Base-by-base conservation (phyloP, 345 rosid species). In the Salix dunnii region DNA sequence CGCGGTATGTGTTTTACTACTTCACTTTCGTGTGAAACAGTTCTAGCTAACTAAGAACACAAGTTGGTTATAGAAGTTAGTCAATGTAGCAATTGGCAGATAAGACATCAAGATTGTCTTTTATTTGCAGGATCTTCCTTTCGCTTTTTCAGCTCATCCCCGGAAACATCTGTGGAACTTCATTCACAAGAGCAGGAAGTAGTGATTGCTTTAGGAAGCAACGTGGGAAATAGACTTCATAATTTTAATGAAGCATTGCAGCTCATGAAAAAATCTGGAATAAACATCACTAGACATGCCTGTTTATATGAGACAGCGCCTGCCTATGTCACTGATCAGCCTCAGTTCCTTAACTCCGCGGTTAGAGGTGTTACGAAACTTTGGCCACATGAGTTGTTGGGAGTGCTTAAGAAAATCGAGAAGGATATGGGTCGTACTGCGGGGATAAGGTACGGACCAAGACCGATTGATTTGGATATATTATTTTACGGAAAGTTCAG, bases 241-340 rank as follows among this genome's bases (percentile, higher is more conserved):
- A 89, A 90, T 73, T 93, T 95, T 78, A 86, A 82, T 35, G 84
- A 91, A 71, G 98, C 97, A 23, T 84, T 93, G 80, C 76, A 67
- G 25, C 73, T 84, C 79, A 90, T 93, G 98, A 90, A 83, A 78
- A 78, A 75, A 77, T 79, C 79, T 2, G 97, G 99, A 76, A 77
- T 95, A 75, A 35, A 70, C 70, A 78, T 95, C 48, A 89, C 84
- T 1, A 89, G 92, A 67, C 98, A 95, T 70, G 90, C 89, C 76
- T 91, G 97, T 76, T 80, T 95, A 72, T 95, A 95, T 77, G 97
- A 93, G 84, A 90, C 97, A 1, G 94, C 88, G 3, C 99, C 98
- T 31, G 97, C 92, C 75, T 91, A 93, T 72, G 96, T 93, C 51
- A 91, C 97, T 8, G 91, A 93, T 76, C 98, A 93, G 84, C 98